Percentiles rank a stretch among this genome's conserved stretches.
Evolutionary conservation across 176 grass and related monocot species (phyloP).

Genomic region (Musa troglodytarum): DNA sequence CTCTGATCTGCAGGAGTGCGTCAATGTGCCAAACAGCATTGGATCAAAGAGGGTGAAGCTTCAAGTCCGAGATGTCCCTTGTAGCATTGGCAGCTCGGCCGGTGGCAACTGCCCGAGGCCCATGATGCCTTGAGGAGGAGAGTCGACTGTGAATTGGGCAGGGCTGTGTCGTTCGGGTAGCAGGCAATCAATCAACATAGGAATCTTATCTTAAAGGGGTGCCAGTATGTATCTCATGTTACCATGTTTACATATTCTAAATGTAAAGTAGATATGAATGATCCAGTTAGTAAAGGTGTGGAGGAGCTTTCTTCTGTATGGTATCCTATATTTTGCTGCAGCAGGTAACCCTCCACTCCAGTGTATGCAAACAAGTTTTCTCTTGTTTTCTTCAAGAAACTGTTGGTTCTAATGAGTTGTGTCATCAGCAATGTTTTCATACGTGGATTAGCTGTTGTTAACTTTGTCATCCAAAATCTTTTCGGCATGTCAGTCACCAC

Average conservation of each 20-base stretch:
- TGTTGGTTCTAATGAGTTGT: not conserved
- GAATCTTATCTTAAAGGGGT: not conserved
- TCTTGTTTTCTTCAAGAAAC: not conserved
- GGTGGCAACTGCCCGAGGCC: slow-evolving; percentile 55
- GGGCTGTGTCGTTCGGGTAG: not conserved
- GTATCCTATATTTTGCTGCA: not conserved
- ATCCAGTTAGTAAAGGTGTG: not conserved
- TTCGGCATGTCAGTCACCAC: no score
- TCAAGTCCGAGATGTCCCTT: slow-evolving; percentile 44
- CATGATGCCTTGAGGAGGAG: slow-evolving; percentile 12
- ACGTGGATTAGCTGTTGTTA: no score
- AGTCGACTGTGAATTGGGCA: not conserved
- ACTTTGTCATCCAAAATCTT: no score
- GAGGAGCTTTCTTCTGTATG: not conserved
- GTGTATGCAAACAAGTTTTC: not conserved
- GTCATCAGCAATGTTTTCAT: no score
- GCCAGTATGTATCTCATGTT: not conserved
- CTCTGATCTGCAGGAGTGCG: slow-evolving; percentile 61
- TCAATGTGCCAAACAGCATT: slow-evolving; percentile 69
- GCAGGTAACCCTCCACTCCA: not conserved
- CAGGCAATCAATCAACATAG: not conserved
- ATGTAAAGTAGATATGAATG: not conserved
- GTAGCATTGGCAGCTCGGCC: slow-evolving; percentile 32
- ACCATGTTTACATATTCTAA: not conserved
- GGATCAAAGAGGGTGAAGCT: slow-evolving; percentile 45